Evolutionary conservation across 2,329 filamentous ascomycete genomes (phyloP), one percentile per base, ranked within the genome.

Genomic region (Camillea tinctor): DNA sequence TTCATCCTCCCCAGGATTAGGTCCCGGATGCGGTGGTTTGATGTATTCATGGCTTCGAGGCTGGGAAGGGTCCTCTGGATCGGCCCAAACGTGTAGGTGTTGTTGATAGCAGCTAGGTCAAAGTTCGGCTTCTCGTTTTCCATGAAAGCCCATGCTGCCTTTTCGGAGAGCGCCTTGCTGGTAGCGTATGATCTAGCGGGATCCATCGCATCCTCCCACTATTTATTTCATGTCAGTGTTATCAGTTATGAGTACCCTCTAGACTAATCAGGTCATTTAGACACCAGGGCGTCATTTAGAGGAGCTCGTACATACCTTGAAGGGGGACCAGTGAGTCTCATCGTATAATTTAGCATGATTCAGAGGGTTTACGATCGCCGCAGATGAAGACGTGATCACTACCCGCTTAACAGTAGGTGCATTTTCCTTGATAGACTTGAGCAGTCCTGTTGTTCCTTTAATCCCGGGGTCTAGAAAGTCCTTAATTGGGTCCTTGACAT

Each of bases 1-100:
- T 84, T 87, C 71, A 78, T 82, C 60, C 84, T 82, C 1, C 89
- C 90, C 6, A 80, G 81, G n/a, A 88, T 80, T 55, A 90, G 75
- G 61, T 88, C 81, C 8, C 84, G 78, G 57, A 92, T 81, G 20
- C 87, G 83, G 66, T 87, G 81, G 72, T 92, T 93, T 15, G 88
- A 91, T 1, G 88, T 90, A 76, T 93, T 93, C 62, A 93, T 77
- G 1, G 77, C 77, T n/a, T 85, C 82, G 0, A 90, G 78, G 21
- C 78, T 81, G 62, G 86, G 82, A 2, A 92, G 79, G 64, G 87
- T 86, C 66, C 88, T 82, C 54, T 87, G 82, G 7, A 89, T 75
- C 0, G 88, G 87, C 0, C 88, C 88, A 49, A 89, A 82, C 0
- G 87, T 85, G 58, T 85, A 78, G 0, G 87, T 87, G 55, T 84